A percentile compares a stretch with the other conserved stretches of the same genome.
These are phyloP conservation scores for Acanthamoeba culbertsoni DNA, from an alignment of 208 protist genomes.

Conservation along the genomic window DNA sequence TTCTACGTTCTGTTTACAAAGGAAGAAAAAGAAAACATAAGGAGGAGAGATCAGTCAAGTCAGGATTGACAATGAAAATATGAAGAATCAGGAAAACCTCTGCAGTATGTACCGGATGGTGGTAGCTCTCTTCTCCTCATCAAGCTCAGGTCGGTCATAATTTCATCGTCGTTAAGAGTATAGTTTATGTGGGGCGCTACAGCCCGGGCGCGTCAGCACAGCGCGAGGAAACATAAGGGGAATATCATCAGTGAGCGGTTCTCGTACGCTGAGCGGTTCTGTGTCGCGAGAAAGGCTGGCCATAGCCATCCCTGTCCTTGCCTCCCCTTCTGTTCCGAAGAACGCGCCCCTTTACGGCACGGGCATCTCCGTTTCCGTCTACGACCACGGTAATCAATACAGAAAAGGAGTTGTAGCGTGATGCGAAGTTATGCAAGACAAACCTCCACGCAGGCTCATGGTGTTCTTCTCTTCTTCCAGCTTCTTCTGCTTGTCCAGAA, in stretches of 20 bases:
- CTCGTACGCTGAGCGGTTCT: background rate
- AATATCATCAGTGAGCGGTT: too few species aligned
- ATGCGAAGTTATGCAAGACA: background rate
- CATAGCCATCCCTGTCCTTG: background rate
- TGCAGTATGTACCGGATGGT: background rate
- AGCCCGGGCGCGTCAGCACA: background rate
- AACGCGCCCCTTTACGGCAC: constrained; percentile 19
- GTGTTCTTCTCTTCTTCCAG: constrained; percentile 71
- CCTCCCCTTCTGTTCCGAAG: constrained; percentile 8
- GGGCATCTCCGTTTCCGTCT: constrained; percentile 34
- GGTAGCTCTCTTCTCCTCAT: constrained; percentile 18
- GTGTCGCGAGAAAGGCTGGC: constrained; percentile 12
- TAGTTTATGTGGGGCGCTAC: constrained; percentile 56
- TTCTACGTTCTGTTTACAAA: background rate
- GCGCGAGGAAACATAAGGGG: background rate
- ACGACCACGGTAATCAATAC: background rate
- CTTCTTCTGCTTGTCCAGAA: constrained; percentile 73
- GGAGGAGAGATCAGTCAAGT: background rate
- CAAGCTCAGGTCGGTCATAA: constrained; percentile 15
- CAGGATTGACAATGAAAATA: background rate
- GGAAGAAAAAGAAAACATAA: background rate
- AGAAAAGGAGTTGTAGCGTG: background rate
- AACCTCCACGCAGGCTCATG: constrained; percentile 53
- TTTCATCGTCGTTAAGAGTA: constrained; percentile 42
- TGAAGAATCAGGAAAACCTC: background rate